Evolutionary conservation across 345 rosid species (phyloP).

Genomic region (Psidium guajava): DNA sequence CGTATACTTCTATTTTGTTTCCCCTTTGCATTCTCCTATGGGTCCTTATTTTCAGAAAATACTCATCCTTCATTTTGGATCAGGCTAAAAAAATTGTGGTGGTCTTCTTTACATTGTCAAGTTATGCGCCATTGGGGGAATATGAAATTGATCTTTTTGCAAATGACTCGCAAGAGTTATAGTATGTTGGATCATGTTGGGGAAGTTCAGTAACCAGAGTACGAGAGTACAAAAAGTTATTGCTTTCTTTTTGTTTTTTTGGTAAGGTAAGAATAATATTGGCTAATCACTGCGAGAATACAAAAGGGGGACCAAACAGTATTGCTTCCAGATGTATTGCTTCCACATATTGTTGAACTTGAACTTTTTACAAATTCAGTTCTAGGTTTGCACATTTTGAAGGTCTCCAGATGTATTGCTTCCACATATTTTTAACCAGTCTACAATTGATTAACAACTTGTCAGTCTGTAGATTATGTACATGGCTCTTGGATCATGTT

Average conservation of each 20-base stretch:
- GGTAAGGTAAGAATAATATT: too few relatives aligned
- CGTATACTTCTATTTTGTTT: background rate
- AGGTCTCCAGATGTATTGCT: background rate
- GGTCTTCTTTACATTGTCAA: background rate
- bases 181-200: background rate
- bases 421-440: background rate
- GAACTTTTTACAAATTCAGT: background rate
- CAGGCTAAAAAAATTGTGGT: background rate
- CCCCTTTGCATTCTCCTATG: background rate
- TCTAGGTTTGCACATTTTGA: background rate
- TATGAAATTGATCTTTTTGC: background rate
- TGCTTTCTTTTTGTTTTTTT: background rate
- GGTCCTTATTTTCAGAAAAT: background rate
- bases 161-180: background rate
- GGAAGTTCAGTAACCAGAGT: background rate
- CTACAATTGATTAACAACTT: background rate
- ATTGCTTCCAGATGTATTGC: too few relatives aligned
- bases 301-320: too few relatives aligned
- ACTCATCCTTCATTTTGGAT: background rate
- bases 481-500: background rate
- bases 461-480: background rate
- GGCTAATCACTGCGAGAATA: too few relatives aligned
- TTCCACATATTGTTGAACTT: background rate
- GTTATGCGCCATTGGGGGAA: background rate
- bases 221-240: background rate